Conservation (phyloP, 352 stramenopile genomes). For the Globisporangium echinulatum region DNA sequence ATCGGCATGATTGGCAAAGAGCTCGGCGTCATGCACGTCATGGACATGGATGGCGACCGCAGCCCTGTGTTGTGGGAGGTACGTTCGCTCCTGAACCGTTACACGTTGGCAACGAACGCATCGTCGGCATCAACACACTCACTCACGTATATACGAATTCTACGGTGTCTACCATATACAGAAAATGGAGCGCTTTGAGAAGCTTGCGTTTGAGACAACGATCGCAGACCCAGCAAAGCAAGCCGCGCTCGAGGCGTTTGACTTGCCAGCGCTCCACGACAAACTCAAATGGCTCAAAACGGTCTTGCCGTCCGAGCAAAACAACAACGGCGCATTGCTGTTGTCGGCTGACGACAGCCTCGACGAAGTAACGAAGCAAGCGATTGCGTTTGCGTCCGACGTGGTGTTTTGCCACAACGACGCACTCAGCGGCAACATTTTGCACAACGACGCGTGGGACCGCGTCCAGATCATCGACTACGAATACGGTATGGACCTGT, state of each 20-base stretch:
- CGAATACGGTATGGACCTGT: slow-evolving; percentile 65
- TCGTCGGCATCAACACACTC: not conserved
- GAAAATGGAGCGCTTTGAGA: slow-evolving; percentile 79
- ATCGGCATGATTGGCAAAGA: slow-evolving; percentile 82
- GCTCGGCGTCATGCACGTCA: slow-evolving; percentile 83
- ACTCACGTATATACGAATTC: slow-evolving; percentile 1
- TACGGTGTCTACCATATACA: too few species aligned
- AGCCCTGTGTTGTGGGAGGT: slow-evolving; percentile 64
- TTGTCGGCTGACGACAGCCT: slow-evolving; percentile 31
- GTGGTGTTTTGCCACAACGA: slow-evolving; percentile 94
- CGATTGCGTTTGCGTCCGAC: slow-evolving; percentile 66
- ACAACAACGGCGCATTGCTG: slow-evolving; percentile 56
- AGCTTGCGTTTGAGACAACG: slow-evolving; percentile 56
- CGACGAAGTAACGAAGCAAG: slow-evolving; percentile 75
- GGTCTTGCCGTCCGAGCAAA: slow-evolving; percentile 67
- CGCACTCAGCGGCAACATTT: slow-evolving; percentile 83
- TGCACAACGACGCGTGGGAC: slow-evolving; percentile 69
- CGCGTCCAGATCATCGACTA: slow-evolving; percentile 94
- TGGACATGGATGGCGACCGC: slow-evolving; percentile 65
- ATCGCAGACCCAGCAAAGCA: slow-evolving; percentile 57
- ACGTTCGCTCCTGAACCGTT: not conserved
- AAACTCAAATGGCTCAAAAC: slow-evolving; percentile 81
- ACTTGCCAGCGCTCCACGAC: slow-evolving; percentile 47
- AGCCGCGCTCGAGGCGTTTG: slow-evolving; percentile 46
- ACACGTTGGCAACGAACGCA: not conserved